A percentile compares a stretch with the other conserved stretches of the same genome.
Evolutionary conservation across 106 monocot species (phyloP).

Genomic region (Dendrobium nobile): DNA sequence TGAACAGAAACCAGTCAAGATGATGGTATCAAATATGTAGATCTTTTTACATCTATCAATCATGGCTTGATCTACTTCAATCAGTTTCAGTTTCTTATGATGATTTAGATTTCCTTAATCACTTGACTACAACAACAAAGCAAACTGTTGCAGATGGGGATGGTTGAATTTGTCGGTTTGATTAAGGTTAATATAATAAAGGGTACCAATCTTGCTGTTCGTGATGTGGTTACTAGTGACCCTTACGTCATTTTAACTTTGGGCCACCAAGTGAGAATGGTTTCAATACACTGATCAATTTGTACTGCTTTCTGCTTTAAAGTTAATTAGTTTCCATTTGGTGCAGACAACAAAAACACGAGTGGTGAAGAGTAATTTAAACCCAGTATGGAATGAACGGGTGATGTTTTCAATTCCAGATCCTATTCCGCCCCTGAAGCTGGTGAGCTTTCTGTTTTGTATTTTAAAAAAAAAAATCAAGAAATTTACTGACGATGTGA

Average conservation of each 20-base stretch:
- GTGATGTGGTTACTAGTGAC: constrained; percentile 84
- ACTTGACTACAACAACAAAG: not conserved
- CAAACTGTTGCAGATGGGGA: constrained; percentile 50
- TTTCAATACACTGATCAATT: not conserved
- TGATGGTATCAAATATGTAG: constrained; percentile 23
- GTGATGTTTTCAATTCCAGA: constrained; percentile 85
- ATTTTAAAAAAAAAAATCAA: no score
- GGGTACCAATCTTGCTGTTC: constrained; percentile 72
- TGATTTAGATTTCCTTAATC: not conserved
- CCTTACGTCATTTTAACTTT: constrained; percentile 80
- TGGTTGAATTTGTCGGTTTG: constrained; percentile 93
- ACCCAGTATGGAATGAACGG: constrained; percentile 91
- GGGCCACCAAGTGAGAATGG: constrained; percentile 65
- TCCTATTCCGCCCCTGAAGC: constrained; percentile 65
- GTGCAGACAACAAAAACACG: constrained; percentile 88
- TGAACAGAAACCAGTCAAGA: constrained; percentile 46
- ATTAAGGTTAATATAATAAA: constrained; percentile 78
- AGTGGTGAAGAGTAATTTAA: constrained; percentile 82
- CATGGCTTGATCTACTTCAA: no score
- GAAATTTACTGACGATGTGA: no score
- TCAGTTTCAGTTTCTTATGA: not conserved
- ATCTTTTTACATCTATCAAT: no score
- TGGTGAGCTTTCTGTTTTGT: constrained; percentile 38
- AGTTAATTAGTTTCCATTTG: not conserved
- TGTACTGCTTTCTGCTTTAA: not conserved